A percentile compares a stretch with the other conserved stretches of the same genome.
Evolutionary conservation across 2,329 filamentous ascomycete genomes (phyloP).

Genomic region (Chaetothyriales sp.): DNA sequence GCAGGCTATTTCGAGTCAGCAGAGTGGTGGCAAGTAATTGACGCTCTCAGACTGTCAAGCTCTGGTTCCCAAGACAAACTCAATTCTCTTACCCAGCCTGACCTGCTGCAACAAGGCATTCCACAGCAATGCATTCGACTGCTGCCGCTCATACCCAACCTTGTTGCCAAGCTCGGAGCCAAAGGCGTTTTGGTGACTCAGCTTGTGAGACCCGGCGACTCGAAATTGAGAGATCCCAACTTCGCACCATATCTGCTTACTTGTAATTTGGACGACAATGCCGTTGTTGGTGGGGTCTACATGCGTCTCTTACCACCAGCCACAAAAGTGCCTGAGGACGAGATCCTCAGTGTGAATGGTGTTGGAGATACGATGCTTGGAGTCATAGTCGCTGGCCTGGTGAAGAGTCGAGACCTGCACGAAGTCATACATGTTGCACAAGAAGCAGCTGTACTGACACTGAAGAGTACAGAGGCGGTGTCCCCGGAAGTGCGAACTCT

Average conservation of each 20-base stretch:
- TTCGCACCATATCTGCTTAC: constrained; percentile 59
- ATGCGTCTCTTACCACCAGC: constrained; percentile 61
- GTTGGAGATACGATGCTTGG: constrained; percentile 89
- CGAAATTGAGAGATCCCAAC: constrained; percentile 48
- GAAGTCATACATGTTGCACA: constrained; percentile 69
- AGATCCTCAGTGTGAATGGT: constrained; percentile 82
- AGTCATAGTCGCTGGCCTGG: constrained; percentile 65
- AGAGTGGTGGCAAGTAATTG: constrained; percentile 68
- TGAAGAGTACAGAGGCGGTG: constrained; percentile 64
- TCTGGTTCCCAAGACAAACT: constrained; percentile 57
- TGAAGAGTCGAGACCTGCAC: constrained; percentile 40
- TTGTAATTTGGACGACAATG: constrained; percentile 40
- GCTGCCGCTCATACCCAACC: constrained; percentile 72
- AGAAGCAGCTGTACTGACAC: constrained; percentile 61
- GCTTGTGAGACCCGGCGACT: constrained; percentile 54
- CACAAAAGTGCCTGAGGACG: constrained; percentile 44
- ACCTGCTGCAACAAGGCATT: constrained; percentile 64
- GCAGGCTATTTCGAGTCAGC: constrained; percentile 54
- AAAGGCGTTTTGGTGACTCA: constrained; percentile 63
- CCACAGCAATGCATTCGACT: constrained; percentile 74
- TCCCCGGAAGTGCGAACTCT: constrained; percentile 7
- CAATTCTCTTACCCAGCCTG: constrained; percentile 49
- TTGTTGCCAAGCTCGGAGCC: constrained; percentile 70
- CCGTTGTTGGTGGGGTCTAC: constrained; percentile 67
- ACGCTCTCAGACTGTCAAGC: constrained; percentile 62